Evolutionary conservation across 1,139 yeast genomes (phyloP).

Genomic region (Scheffersomyces segobiensis): DNA sequence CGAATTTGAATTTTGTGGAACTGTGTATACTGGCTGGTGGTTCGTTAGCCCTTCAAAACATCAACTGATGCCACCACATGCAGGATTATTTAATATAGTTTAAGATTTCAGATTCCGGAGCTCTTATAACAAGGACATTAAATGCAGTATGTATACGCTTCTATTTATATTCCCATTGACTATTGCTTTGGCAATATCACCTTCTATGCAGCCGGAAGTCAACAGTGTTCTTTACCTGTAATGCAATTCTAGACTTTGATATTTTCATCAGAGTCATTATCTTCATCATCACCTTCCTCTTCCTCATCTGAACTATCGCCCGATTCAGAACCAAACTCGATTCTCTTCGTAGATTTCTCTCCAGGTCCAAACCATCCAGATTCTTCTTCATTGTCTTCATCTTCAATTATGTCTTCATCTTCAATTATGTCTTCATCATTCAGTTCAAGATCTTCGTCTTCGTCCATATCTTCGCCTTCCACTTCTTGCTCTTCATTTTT

Average conservation of each 20-base stretch:
- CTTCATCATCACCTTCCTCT: conserved; percentile 5
- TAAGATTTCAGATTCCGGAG: not conserved
- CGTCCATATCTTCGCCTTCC: conserved; percentile 10
- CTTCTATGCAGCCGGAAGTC: not conserved
- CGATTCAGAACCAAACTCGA: conserved; percentile 1
- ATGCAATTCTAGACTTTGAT: not conserved
- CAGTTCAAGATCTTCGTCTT: conserved; percentile 16
- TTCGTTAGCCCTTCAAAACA: not conserved
- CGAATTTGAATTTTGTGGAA: not conserved
- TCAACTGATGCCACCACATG: not conserved
- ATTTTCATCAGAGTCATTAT: conserved; percentile 2
- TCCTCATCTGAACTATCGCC: conserved; percentile 1
- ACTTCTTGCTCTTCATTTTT: conserved; percentile 15
- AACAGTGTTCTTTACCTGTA: not conserved
- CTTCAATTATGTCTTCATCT: conserved; percentile 6
- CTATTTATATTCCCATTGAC: not conserved
- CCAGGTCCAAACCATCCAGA: conserved; percentile 20
- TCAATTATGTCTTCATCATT: conserved; percentile 3
- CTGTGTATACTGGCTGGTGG: not conserved
- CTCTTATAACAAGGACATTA: not conserved
- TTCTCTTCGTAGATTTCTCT: conserved; percentile 2
- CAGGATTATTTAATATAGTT: not conserved
- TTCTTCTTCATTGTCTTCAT: conserved; percentile 16
- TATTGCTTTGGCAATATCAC: not conserved
- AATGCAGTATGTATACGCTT: not conserved